phyloP scores from a whole-genome alignment of 768 basidiomycete species.

The Cyclocybe cylindracea region DNA sequence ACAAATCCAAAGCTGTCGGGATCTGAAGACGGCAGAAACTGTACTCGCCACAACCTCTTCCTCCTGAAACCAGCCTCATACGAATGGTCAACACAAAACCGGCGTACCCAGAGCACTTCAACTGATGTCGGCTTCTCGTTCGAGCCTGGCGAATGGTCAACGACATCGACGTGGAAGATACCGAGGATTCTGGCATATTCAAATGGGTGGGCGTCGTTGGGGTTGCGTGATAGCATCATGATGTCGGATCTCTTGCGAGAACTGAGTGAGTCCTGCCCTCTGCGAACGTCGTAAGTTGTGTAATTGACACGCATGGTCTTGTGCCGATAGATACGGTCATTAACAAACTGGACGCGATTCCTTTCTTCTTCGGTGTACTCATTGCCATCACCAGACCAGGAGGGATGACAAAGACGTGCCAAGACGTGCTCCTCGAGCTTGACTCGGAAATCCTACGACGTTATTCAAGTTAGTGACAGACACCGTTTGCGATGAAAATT shows the following conservation, averaged over 20 bases:
- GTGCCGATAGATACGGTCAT: slow-evolving; percentile 19
- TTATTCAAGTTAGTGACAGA: neutral
- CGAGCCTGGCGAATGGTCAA: neutral
- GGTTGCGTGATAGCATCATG: no score
- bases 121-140: no score
- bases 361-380: neutral
- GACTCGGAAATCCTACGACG: slow-evolving; percentile 12
- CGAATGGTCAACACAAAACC: slow-evolving; percentile 1
- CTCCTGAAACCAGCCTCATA: slow-evolving; percentile 3
- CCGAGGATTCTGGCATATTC: slow-evolving; percentile 23
- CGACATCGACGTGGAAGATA: slow-evolving; percentile 20
- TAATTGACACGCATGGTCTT: no score
- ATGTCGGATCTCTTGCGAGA: no score
- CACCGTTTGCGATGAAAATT: no score
- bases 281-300: slow-evolving; percentile 29
- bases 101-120: neutral
- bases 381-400: slow-evolving; percentile 26
- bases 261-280: slow-evolving; percentile 1
- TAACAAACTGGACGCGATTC: neutral
- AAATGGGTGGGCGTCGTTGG: slow-evolving; percentile 18
- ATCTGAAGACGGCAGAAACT: slow-evolving; percentile 1
- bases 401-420: slow-evolving; percentile 27
- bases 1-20: slow-evolving; percentile 16
- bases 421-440: slow-evolving; percentile 24
- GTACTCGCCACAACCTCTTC: slow-evolving; percentile 3